Evolutionary conservation across 2,329 filamentous ascomycete species (phyloP).

Genomic region (Diplocarpon rosae): DNA sequence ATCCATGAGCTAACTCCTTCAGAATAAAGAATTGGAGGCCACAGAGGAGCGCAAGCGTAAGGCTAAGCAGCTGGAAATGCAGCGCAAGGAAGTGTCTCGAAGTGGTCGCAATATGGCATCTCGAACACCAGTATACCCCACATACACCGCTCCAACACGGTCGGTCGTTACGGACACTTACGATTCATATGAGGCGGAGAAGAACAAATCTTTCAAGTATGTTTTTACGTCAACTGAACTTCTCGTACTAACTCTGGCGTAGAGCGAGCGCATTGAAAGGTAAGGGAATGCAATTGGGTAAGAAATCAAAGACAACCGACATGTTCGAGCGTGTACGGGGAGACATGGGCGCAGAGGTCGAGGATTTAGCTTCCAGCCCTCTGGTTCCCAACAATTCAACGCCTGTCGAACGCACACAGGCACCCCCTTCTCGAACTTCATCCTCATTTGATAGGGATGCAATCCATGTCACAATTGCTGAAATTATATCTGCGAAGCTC

Average conservation of each 20-base stretch:
- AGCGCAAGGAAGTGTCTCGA: slow-evolving; percentile 89
- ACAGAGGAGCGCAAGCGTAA: slow-evolving; percentile 97
- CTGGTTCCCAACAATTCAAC: slow-evolving; percentile 46
- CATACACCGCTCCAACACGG: slow-evolving; percentile 72
- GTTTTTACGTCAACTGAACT: slow-evolving; percentile 18
- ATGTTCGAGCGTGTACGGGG: slow-evolving; percentile 94
- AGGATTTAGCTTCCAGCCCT: slow-evolving; percentile 52
- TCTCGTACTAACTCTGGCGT: slow-evolving; percentile 22
- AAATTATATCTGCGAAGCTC: slow-evolving; percentile 82
- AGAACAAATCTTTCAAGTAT: slow-evolving; percentile 85
- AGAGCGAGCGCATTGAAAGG: slow-evolving; percentile 62
- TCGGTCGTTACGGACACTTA: slow-evolving; percentile 70
- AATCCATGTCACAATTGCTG: slow-evolving; percentile 78
- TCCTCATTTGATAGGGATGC: slow-evolving; percentile 68
- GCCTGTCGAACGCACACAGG: slow-evolving; percentile 37
- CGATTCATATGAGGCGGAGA: slow-evolving; percentile 92
- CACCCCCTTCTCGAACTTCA: slow-evolving; percentile 46
- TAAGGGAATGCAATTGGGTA: slow-evolving; percentile 98
- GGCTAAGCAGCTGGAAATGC: slow-evolving; percentile 97
- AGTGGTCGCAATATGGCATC: slow-evolving; percentile 56
- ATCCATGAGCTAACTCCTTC: slow-evolving; percentile 21
- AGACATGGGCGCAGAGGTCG: slow-evolving; percentile 78
- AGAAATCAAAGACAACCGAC: slow-evolving; percentile 95
- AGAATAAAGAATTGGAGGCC: slow-evolving; percentile 98
- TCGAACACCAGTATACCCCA: slow-evolving; percentile 73